Conservation (phyloP, 2,329 filamentous ascomycete species). For the Penicillium verrucosum region DNA sequence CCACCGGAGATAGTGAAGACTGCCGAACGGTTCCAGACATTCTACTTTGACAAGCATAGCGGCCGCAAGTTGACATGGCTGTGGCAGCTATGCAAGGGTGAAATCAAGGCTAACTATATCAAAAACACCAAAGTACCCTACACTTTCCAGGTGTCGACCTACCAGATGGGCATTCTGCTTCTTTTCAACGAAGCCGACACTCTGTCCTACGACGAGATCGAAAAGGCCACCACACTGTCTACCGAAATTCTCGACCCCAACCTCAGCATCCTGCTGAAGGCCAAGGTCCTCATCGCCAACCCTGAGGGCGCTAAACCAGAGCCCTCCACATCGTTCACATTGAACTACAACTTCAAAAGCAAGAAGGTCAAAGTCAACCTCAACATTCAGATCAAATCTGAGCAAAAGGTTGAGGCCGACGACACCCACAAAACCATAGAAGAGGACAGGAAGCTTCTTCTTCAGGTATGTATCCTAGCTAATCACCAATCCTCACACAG, state of each 20-base stretch:
- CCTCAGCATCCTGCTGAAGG: constrained; percentile 82
- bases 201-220: constrained; percentile 83
- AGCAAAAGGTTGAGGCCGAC: constrained; percentile 92
- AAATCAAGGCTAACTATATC: constrained; percentile 90
- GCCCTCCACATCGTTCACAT: constrained; percentile 71
- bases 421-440: constrained; percentile 99
- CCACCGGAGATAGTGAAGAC: constrained; percentile 81
- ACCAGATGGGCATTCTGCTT: constrained; percentile 93
- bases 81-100: constrained; percentile 97
- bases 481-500: constrained; percentile 14
- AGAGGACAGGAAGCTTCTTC: constrained; percentile 91
- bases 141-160: constrained; percentile 95
- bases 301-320: constrained; percentile 73
- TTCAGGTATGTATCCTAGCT: constrained; percentile 69
- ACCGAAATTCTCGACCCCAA: constrained; percentile 83
- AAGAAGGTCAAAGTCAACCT: constrained; percentile 98
- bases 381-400: constrained; percentile 90
- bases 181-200: constrained; percentile 90
- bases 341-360: constrained; percentile 95
- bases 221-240: constrained; percentile 73
- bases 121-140: constrained; percentile 86
- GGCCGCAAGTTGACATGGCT: constrained; percentile 96
- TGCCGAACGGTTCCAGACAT: constrained; percentile 82
- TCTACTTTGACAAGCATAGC: constrained; percentile 95
- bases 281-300: constrained; percentile 75